Evolutionary conservation across 345 rosid species (phyloP).

Genomic region (Fremontodendron californicum): DNA sequence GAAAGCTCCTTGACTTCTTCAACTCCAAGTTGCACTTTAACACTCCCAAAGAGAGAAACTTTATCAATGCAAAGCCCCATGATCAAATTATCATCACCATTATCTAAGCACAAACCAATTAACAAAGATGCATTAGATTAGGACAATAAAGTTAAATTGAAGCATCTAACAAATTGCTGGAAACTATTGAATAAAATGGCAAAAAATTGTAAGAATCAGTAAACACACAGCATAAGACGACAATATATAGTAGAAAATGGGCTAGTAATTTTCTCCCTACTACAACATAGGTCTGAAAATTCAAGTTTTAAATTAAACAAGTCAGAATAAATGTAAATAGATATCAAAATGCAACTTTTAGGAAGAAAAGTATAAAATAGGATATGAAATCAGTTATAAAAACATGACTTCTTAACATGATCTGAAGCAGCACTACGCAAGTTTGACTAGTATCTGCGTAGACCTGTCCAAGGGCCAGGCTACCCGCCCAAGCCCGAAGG

Average conservation of each 20-base stretch:
- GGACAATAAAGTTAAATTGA: neutral
- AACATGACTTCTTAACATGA: neutral
- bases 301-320: neutral
- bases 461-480: too few species aligned
- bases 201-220: neutral
- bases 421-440: neutral
- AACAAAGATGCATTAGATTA: constrained; percentile 12
- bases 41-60: constrained; percentile 55
- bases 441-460: constrained; percentile 7
- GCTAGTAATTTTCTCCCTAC: neutral
- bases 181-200: constrained; percentile 1
- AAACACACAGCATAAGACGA: neutral
- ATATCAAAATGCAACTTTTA: neutral
- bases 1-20: constrained; percentile 70
- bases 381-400: neutral
- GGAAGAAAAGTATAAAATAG: neutral
- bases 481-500: too few species aligned
- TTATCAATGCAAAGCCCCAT: constrained; percentile 78
- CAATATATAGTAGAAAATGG: neutral
- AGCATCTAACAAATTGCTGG: constrained; percentile 1
- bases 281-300: neutral
- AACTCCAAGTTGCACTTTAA: constrained; percentile 57
- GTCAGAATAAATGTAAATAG: neutral
- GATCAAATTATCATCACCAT: constrained; percentile 74
- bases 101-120: constrained; percentile 42